Evolutionary conservation across 2,329 filamentous ascomycete species (phyloP).

Genomic region (Curvularia sp.): DNA sequence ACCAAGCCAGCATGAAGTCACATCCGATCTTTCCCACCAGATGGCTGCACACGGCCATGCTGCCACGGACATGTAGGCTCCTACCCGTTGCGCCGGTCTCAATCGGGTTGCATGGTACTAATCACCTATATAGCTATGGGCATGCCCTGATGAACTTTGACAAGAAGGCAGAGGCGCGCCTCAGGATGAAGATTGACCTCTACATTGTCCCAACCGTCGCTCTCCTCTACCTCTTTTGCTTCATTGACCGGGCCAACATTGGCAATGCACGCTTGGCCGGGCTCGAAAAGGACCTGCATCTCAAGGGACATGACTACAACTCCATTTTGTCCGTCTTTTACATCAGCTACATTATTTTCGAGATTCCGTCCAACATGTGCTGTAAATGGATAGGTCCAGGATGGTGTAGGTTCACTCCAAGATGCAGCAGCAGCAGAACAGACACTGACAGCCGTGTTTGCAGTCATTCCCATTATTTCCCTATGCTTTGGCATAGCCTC

Average conservation of each 20-base stretch:
- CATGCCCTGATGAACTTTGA: conserved; percentile 57
- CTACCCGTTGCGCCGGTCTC: neutral
- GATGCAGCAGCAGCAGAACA: neutral
- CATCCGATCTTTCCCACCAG: conserved; percentile 30
- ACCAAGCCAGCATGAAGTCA: conserved; percentile 39
- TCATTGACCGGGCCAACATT: conserved; percentile 77
- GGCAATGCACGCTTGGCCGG: conserved; percentile 74
- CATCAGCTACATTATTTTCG: conserved; percentile 68
- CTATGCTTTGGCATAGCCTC: conserved; percentile 70
- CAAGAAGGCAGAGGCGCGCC: conserved; percentile 61
- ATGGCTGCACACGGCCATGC: conserved; percentile 39
- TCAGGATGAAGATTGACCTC: conserved; percentile 70
- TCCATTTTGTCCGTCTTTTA: conserved; percentile 72
- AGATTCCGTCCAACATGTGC: conserved; percentile 69
- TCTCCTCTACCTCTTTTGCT: conserved; percentile 73
- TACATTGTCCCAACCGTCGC: conserved; percentile 70
- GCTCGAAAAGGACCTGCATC: conserved; percentile 65
- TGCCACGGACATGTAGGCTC: conserved; percentile 42
- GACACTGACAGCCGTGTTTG: neutral
- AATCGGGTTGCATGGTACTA: neutral
- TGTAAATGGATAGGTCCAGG: conserved; percentile 76
- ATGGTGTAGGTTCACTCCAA: conserved; percentile 56
- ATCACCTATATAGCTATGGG: conserved; percentile 34
- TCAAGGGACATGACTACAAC: conserved; percentile 73
- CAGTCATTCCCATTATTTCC: conserved; percentile 65